These are phyloP conservation scores for Rosa hybrid DNA, from an alignment of 331 rosid genomes.

Conservation along the genomic window DNA sequence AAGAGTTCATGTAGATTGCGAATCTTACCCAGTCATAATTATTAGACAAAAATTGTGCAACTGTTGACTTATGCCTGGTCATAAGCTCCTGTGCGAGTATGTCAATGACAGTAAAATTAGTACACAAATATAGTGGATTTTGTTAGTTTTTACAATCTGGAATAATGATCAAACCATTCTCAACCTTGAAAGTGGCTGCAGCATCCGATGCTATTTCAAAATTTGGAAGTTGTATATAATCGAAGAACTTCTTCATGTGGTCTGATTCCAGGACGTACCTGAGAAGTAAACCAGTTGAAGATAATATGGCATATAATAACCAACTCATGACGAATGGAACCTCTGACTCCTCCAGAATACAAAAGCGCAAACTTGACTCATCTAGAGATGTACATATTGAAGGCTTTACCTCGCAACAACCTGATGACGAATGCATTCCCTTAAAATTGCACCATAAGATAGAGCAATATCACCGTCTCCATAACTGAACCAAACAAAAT, in stretches of 20 bases:
- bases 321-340: background rate
- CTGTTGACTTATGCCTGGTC: constrained; percentile 58
- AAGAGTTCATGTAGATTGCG: background rate
- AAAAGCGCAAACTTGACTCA: background rate
- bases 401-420: constrained; percentile 36
- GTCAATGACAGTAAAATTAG: background rate
- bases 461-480: constrained; percentile 40
- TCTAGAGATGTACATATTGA: background rate
- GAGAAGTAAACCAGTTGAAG: background rate
- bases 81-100: constrained; percentile 37
- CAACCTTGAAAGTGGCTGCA: constrained; percentile 38
- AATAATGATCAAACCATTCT: background rate
- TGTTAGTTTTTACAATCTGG: background rate
- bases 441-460: constrained; percentile 38
- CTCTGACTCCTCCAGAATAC: background rate
- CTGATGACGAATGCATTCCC: constrained; percentile 50
- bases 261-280: constrained; percentile 43
- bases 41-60: constrained; percentile 46
- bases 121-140: background rate
- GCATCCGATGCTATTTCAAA: constrained; percentile 47
- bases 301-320: background rate
- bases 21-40: constrained; percentile 45
- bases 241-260: constrained; percentile 38
- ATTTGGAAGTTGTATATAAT: constrained; percentile 37
- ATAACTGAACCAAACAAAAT: constrained; percentile 30